These are phyloP conservation scores for Curvularia sp. DNA, from an alignment of 2,329 filamentous ascomycete genomes.

Conservation along the genomic window DNA sequence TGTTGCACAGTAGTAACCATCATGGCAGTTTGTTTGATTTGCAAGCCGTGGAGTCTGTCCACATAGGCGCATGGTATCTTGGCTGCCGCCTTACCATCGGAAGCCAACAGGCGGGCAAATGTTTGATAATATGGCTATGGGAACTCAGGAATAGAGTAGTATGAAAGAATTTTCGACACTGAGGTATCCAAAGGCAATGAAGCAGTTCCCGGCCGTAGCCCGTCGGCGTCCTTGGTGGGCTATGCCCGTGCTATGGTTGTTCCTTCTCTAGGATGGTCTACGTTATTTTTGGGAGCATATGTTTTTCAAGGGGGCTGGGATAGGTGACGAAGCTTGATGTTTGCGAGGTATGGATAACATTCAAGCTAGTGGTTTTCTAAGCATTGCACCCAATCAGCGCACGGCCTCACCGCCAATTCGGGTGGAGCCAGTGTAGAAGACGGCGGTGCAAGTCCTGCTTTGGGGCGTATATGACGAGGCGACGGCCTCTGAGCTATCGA, in stretches of 20 bases:
- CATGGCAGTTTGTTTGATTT: constrained; percentile 14
- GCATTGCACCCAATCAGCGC: constrained; percentile 39
- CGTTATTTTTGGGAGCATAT: constrained; percentile 19
- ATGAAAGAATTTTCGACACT: background rate
- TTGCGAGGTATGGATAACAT: constrained; percentile 26
- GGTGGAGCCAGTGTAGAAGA: constrained; percentile 34
- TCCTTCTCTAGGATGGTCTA: background rate
- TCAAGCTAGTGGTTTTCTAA: constrained; percentile 31
- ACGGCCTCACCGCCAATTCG: constrained; percentile 46
- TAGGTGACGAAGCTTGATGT: constrained; percentile 25
- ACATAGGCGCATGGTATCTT: constrained; percentile 9
- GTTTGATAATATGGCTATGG: background rate
- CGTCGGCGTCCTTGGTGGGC: constrained; percentile 1
- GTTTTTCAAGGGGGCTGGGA: constrained; percentile 27
- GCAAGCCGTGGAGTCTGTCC: background rate
- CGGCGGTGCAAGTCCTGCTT: constrained; percentile 34
- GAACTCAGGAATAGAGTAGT: background rate
- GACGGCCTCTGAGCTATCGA: constrained; percentile 15
- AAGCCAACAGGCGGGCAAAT: background rate
- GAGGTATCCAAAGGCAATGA: background rate
- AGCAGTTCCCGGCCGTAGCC: constrained; percentile 5
- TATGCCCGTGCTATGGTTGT: background rate
- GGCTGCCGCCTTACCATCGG: constrained; percentile 6
- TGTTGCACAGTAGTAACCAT: constrained; percentile 2
- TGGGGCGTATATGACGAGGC: constrained; percentile 36